phyloP scores from a whole-genome alignment of 2,329 filamentous ascomycete species.

The Penicillium sp. region DNA sequence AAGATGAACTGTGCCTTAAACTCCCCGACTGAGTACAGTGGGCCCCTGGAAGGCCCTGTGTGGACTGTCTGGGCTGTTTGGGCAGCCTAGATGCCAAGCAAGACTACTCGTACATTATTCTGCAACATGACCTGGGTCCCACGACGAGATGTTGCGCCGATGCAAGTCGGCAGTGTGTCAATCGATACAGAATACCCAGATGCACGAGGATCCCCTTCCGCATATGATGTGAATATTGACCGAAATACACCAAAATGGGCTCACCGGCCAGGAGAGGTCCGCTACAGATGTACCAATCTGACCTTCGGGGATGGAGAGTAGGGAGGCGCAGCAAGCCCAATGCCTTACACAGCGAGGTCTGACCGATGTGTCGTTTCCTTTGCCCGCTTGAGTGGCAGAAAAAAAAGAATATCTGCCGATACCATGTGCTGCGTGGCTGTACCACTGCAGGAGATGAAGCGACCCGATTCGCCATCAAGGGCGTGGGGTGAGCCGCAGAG shows the following conservation, averaged over 20 bases:
- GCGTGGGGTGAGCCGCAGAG: neutral
- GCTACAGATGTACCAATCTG: neutral
- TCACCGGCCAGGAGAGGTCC: neutral
- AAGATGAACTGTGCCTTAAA: neutral
- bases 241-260: neutral
- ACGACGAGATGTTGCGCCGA: neutral
- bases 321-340: neutral
- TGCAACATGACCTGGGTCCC: neutral
- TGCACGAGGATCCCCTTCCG: neutral
- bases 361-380: neutral
- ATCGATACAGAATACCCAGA: neutral
- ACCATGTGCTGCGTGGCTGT: constrained; percentile 7
- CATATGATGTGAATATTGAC: neutral
- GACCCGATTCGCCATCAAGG: neutral
- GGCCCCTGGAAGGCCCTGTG: neutral
- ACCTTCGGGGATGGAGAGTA: neutral
- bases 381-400: neutral
- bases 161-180: neutral
- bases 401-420: constrained; percentile 1
- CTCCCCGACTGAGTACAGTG: neutral
- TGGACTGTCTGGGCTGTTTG: neutral
- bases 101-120: neutral
- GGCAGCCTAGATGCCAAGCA: neutral
- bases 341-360: constrained; percentile 1
- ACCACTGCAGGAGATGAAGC: neutral